phyloP scores from a whole-genome alignment of 805 yeast species.

The Metahyphopichia silvanorum region DNA sequence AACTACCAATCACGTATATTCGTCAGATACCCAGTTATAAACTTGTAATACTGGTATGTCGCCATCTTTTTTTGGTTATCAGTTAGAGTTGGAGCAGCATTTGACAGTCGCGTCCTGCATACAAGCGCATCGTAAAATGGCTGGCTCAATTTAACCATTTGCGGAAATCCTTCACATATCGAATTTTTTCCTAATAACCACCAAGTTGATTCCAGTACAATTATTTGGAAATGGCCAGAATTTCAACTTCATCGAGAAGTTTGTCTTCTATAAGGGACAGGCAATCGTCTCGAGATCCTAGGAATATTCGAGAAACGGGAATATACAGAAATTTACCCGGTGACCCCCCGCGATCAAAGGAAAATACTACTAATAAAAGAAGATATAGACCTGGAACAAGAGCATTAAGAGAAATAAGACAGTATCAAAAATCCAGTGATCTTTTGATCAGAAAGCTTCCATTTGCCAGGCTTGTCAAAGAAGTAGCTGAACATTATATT shows the following conservation, averaged over 20 bases:
- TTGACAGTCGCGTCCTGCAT: too few species aligned
- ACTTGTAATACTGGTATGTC: too few species aligned
- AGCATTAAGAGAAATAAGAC: slow-evolving; percentile 67
- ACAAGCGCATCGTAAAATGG: not conserved
- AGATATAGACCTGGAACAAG: slow-evolving; percentile 60
- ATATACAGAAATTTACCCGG: slow-evolving; percentile 51
- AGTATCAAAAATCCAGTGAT: slow-evolving; percentile 66
- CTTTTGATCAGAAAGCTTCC: slow-evolving; percentile 68
- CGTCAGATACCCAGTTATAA: too few species aligned
- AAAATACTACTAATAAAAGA: slow-evolving; percentile 26
- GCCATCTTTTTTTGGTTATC: too few species aligned
- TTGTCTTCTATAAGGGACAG: not conserved
- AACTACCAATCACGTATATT: too few species aligned
- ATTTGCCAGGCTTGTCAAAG: slow-evolving; percentile 73
- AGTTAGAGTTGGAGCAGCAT: too few species aligned
- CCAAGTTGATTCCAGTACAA: too few species aligned
- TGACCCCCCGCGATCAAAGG: slow-evolving; percentile 38
- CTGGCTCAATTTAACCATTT: not conserved
- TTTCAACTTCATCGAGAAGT: slow-evolving; percentile 1
- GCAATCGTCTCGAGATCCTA: slow-evolving; percentile 4
- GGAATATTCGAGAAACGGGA: slow-evolving; percentile 24
- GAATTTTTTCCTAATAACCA: too few species aligned
- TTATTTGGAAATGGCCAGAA: slow-evolving; percentile 6
- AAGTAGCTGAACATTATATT: slow-evolving; percentile 60
- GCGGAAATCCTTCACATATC: too few species aligned